Conservation (phyloP, 2,329 filamentous ascomycete genomes). For the Aspergillus sp. region DNA sequence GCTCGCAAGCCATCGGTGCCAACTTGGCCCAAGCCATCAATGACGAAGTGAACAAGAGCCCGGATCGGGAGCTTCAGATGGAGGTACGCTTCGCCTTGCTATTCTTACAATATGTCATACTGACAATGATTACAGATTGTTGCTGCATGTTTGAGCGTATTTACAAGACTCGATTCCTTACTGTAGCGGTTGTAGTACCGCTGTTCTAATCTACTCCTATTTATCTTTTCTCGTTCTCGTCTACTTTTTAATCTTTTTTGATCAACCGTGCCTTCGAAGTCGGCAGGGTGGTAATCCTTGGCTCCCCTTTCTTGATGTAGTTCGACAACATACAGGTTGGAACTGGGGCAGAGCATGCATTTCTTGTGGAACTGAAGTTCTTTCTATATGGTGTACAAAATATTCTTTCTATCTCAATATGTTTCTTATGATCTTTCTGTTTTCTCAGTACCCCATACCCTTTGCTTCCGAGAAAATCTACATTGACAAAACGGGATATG, state of each 20-base stretch:
- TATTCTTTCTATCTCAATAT: conserved; percentile 12
- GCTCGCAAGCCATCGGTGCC: conserved; percentile 77
- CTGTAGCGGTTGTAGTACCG: conserved; percentile 49
- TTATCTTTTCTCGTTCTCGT: conserved; percentile 4
- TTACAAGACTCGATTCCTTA: conserved; percentile 92
- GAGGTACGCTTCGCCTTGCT: conserved; percentile 56
- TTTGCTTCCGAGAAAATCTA: neutral
- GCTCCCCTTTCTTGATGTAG: conserved; percentile 21
- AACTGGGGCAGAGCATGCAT: conserved; percentile 7
- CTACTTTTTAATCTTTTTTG: conserved; percentile 4
- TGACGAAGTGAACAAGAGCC: conserved; percentile 78
- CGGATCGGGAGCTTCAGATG: conserved; percentile 91
- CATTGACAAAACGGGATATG: neutral
- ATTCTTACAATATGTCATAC: neutral
- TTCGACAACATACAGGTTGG: conserved; percentile 19
- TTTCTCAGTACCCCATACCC: conserved; percentile 1
- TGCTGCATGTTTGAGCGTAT: conserved; percentile 92
- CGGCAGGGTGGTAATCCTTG: neutral
- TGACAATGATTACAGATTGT: conserved; percentile 53
- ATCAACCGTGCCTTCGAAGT: neutral
- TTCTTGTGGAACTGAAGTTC: neutral
- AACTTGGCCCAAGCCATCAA: conserved; percentile 82
- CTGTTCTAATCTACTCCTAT: conserved; percentile 4
- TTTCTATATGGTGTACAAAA: conserved; percentile 16
- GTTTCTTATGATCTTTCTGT: conserved; percentile 4